Base-by-base conservation (phyloP, 768 basidiomycete species). In the Boletus pseudo-olivaceus region DNA sequence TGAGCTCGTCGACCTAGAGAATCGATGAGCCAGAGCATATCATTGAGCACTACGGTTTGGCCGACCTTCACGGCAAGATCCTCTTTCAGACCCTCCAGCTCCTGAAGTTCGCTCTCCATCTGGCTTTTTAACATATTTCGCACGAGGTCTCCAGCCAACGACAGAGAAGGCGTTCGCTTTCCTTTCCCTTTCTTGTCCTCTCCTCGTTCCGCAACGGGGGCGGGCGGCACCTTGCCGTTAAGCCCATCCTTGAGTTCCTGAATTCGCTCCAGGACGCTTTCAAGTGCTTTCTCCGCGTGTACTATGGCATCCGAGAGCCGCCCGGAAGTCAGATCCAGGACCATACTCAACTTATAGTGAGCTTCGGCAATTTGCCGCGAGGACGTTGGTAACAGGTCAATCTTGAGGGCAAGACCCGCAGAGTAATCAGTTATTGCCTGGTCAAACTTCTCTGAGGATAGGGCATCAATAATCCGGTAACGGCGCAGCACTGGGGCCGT, bases 301-400 rank as follows among this genome's bases (percentile, higher is more conserved):
- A 68, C 60, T 40, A 98, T 89, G 3, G 95, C 87, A 53, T 92
- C 90, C 14, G 84, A 77, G 6, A 95, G 82, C 11, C 88, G 82
- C 4, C 91, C 90, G 0, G 93, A 82, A 1, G 91, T 93, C 56
- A 96, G 82, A 67, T 98, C 95, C 38, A 94, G 85, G 12, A 90
- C 93, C 68, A 96, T 92, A 65, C 90, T 93, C 58, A 98, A 80
- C 67, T 95, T 94, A 68, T 93, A 97, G 69, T 97, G 93, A 7
- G 87, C 92, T 67, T 94, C 93, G 0, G 95, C 93, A 60, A 97
- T 87, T 62, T 95, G 90, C 41, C 95, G 87, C 5, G 93, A 94
- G n/a, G 89, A 89, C n/a, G 76, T 67, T 1, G 95, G 89, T 6
- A 97, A 81, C 33, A 95, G 75, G 9, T 81, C 75, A 9, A 73